Evolutionary conservation across 352 stramenopile genomes (phyloP), one percentile per base, ranked within the genome.

Genomic region (Phytophthora pistaciae): DNA sequence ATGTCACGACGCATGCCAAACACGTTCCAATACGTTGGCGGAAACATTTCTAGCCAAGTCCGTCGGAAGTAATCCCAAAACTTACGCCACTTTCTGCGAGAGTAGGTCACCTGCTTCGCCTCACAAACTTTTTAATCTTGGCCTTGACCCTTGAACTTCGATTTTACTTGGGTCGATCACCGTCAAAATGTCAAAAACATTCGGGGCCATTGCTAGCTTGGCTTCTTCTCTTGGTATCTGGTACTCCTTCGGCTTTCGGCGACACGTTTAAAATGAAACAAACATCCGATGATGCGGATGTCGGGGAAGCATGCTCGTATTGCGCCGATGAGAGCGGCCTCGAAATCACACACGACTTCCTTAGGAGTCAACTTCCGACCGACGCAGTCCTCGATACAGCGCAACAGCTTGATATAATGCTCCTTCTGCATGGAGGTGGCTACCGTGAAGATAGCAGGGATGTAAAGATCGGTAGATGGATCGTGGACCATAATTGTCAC

Each of bases 251-350:
- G 56, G 18, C 20, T 56, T 64, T 3, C 42, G 16, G 25, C 57
- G 42, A 21, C 42, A 56, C 25, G 58, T 14, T 56, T 64, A 49
- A 64, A 56, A 21, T 64, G 42, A 25, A 64, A 56, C 10, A 49
- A 56, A 7, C 58, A 64, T 1, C 58, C 27, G 8, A 56, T 64
- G 8, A 64, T 64, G 9, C 44, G 25, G n/a, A n/a, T n/a, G n/a
- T n/a, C n/a, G n/a, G n/a, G n/a, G n/a, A n/a, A n/a, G n/a, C n/a
- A n/a, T n/a, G n/a, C n/a, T n/a, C n/a, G n/a, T n/a, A n/a, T n/a
- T n/a, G n/a, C n/a, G n/a, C n/a, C n/a, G n/a, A n/a, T n/a, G n/a
- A n/a, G n/a, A n/a, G n/a, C n/a, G n/a, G n/a, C n/a, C n/a, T n/a
- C n/a, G n/a, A n/a, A n/a, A 20, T 48, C 58, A n/a, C 42, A 64